These are phyloP conservation scores for Oryza longistaminata DNA, from an alignment of 176 grass and related monocot genomes.

Conservation along the genomic window DNA sequence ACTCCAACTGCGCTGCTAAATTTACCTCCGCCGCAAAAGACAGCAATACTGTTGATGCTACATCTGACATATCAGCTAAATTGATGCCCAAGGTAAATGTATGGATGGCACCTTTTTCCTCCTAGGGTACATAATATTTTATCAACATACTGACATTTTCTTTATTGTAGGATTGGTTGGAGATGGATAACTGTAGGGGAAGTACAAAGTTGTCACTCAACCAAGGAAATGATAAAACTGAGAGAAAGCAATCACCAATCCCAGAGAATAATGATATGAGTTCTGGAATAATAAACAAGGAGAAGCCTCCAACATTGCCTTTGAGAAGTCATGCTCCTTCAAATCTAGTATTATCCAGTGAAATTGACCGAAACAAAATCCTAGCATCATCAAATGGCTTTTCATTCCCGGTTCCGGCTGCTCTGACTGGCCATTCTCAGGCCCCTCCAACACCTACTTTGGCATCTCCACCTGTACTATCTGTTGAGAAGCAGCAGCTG, in stretches of 20 bases:
- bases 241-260: neutral
- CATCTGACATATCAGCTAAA: slow-evolving; percentile 26
- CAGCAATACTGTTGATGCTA: slow-evolving; percentile 27
- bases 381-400: slow-evolving; percentile 33
- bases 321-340: slow-evolving; percentile 10
- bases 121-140: neutral
- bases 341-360: slow-evolving; percentile 33
- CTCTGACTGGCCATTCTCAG: slow-evolving; percentile 27
- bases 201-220: neutral
- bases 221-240: slow-evolving; percentile 9
- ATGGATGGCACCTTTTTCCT: neutral
- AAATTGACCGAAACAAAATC: slow-evolving; percentile 34
- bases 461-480: slow-evolving; percentile 40
- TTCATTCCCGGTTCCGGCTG: slow-evolving; percentile 37
- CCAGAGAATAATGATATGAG: neutral
- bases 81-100: slow-evolving; percentile 39
- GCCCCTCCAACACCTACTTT: slow-evolving; percentile 46
- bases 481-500: slow-evolving; percentile 27
- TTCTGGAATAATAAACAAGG: slow-evolving; percentile 18
- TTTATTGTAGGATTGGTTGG: slow-evolving; percentile 32
- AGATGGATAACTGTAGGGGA: slow-evolving; percentile 36
- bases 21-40: neutral
- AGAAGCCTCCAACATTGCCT: slow-evolving; percentile 24
- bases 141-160: neutral
- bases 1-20: slow-evolving; percentile 13